Evolutionary conservation across 2,329 filamentous ascomycete genomes (phyloP).

Genomic region (Chrysoporthe austroafricana): DNA sequence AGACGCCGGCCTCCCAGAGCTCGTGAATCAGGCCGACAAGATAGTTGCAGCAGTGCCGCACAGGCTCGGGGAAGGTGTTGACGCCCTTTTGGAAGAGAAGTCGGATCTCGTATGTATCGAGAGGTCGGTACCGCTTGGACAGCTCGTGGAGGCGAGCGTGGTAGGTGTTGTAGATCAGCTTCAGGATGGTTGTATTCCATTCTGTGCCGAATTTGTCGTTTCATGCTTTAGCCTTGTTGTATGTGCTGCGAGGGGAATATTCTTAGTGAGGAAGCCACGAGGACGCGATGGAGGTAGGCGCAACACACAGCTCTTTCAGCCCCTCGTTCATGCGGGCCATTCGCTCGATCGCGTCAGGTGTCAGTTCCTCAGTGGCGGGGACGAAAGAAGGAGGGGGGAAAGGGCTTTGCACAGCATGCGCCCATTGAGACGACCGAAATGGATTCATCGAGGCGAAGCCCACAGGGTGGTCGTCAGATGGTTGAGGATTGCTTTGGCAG

Average conservation of each 20-base stretch:
- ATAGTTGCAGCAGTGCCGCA: background rate
- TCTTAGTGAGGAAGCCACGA: background rate
- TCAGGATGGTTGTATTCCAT: background rate
- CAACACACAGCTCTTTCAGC: background rate
- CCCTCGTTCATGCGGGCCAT: background rate
- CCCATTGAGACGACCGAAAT: background rate
- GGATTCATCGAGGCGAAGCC: background rate
- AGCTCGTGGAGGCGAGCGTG: background rate
- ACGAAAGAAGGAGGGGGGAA: background rate
- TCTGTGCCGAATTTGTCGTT: background rate
- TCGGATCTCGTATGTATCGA: background rate
- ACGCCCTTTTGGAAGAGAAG: background rate
- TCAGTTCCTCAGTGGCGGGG: background rate
- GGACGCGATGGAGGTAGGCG: background rate
- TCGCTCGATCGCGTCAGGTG: background rate
- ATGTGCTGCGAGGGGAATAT: background rate
- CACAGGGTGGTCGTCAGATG: background rate
- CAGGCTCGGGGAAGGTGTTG: background rate
- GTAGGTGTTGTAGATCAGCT: background rate
- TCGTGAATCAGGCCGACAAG: background rate
- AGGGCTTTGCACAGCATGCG: background rate
- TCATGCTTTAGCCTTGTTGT: background rate
- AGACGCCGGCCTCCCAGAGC: background rate
- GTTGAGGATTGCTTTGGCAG: background rate
- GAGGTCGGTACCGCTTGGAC: background rate